These are phyloP conservation scores for Penicillium concentricum DNA, from an alignment of 2,329 filamentous ascomycete species.

Conservation along the genomic window DNA sequence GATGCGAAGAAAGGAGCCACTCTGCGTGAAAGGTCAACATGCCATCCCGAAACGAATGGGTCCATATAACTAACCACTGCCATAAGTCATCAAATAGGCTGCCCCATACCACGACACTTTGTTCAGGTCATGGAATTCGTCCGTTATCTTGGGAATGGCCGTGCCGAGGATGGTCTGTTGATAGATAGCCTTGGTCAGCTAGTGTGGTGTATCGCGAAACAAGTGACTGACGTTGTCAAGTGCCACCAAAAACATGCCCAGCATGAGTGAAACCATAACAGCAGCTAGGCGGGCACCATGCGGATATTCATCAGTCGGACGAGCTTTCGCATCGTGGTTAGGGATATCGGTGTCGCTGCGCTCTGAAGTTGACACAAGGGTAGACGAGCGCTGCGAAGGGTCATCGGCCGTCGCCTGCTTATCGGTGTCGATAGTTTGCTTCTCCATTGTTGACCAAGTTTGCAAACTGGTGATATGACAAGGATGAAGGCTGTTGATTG, in stretches of 20 bases:
- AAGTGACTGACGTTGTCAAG: not conserved
- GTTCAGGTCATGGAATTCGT: conserved; percentile 28
- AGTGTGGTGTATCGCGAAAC: not conserved
- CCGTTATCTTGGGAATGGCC: conserved; percentile 30
- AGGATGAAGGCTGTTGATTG: not conserved
- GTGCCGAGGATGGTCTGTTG: not conserved
- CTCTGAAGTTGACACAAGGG: not conserved
- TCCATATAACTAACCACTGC: not conserved
- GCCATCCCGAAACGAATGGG: not conserved
- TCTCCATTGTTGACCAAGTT: not conserved
- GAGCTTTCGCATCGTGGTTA: not conserved
- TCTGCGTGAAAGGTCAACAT: not conserved
- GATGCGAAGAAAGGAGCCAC: not conserved
- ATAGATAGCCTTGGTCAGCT: not conserved
- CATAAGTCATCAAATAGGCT: conserved; percentile 36
- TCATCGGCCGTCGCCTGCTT: not conserved
- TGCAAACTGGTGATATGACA: not conserved
- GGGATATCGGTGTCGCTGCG: not conserved
- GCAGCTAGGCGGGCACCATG: not conserved
- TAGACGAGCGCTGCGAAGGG: not conserved
- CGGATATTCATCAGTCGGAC: not conserved
- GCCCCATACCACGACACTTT: conserved; percentile 39
- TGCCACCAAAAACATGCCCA: not conserved
- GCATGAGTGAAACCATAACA: not conserved
- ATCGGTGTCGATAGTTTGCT: not conserved